A percentile compares a stretch with the other conserved stretches of the same genome.
Evolutionary conservation across 2,329 filamentous ascomycete species (phyloP).

Genomic region (Aspergillus sp.): DNA sequence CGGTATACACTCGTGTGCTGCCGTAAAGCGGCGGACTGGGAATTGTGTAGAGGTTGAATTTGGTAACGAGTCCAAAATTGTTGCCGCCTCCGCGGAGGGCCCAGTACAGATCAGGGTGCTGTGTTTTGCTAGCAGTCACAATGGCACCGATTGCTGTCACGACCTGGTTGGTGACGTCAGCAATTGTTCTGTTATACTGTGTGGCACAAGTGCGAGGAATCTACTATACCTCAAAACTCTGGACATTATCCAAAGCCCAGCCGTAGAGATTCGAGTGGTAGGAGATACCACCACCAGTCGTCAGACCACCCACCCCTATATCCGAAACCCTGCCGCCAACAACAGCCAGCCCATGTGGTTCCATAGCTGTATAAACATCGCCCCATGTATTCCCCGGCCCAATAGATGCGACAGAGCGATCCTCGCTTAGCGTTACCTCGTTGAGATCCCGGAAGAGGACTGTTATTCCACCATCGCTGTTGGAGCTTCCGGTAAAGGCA

Average conservation of each 20-base stretch:
- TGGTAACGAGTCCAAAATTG: slow-evolving; percentile 46
- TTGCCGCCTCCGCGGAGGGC: slow-evolving; percentile 47
- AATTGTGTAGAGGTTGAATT: slow-evolving; percentile 46
- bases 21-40: slow-evolving; percentile 46
- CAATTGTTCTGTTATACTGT: no score
- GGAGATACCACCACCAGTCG: slow-evolving; percentile 27
- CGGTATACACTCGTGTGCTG: slow-evolving; percentile 37
- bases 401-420: slow-evolving; percentile 34
- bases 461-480: slow-evolving; percentile 48
- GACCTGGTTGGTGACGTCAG: background rate
- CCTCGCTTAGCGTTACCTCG: slow-evolving; percentile 31
- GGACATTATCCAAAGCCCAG: slow-evolving; percentile 18
- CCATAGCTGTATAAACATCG: slow-evolving; percentile 38
- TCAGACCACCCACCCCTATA: slow-evolving; percentile 30
- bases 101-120: slow-evolving; percentile 45
- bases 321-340: slow-evolving; percentile 37
- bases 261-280: slow-evolving; percentile 18
- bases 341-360: slow-evolving; percentile 36
- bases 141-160: slow-evolving; percentile 24
- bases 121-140: slow-evolving; percentile 34
- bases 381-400: slow-evolving; percentile 42
- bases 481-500: slow-evolving; percentile 59
- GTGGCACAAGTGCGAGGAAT: no score
- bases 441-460: slow-evolving; percentile 40
- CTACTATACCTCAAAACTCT: slow-evolving; percentile 7